Conservation (phyloP, 2,329 filamentous ascomycete species). For the Diplodia mutila region DNA sequence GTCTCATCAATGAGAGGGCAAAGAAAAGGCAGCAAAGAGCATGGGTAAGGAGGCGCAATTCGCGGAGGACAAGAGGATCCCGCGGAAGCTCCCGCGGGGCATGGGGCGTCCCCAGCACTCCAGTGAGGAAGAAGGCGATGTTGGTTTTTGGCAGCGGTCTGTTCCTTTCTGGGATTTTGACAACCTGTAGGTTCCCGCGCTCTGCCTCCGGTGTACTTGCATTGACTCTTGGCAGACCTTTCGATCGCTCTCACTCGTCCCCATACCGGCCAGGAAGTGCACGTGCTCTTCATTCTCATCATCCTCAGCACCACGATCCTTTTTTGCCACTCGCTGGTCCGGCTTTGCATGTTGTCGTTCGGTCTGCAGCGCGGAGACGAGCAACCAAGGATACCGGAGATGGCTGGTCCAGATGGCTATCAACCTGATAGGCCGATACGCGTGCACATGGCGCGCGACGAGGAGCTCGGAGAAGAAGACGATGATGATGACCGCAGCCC, state of each 20-base stretch:
- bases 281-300: conserved; percentile 77
- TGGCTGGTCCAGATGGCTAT: conserved; percentile 65
- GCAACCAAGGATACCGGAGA: conserved; percentile 45
- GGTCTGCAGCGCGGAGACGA: conserved; percentile 39
- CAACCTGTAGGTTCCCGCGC: not conserved
- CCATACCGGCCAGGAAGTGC: conserved; percentile 70
- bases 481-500: not conserved
- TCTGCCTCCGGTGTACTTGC: not conserved
- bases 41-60: conserved; percentile 17
- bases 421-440: conserved; percentile 74
- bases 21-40: conserved; percentile 9
- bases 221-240: conserved; percentile 61
- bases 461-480: conserved; percentile 59
- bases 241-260: conserved; percentile 69
- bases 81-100: not conserved
- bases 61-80: conserved; percentile 5
- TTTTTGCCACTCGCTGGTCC: conserved; percentile 78
- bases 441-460: conserved; percentile 74
- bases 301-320: conserved; percentile 75
- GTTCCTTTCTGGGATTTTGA: conserved; percentile 55
- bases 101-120: not conserved
- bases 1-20: conserved; percentile 7
- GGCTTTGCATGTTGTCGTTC: conserved; percentile 69
- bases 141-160: conserved; percentile 66
- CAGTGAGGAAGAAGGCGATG: conserved; percentile 14